Evolutionary conservation across 1,284 basidiomycete species (phyloP).

Genomic region (Trichosporon ovoides): DNA sequence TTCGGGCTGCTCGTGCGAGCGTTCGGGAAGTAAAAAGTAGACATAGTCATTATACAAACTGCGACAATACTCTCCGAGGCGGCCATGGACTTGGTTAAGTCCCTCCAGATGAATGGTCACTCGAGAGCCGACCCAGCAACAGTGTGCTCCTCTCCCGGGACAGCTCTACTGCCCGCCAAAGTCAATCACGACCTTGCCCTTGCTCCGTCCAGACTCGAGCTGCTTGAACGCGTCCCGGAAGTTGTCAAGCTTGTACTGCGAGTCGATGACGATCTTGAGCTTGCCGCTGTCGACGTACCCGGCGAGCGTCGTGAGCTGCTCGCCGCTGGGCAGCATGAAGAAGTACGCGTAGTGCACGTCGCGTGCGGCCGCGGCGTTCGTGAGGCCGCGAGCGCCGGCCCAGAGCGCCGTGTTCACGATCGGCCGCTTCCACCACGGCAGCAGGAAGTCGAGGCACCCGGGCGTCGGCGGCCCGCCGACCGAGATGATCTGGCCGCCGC

Average conservation of each 20-base stretch:
- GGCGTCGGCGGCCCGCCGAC: constrained; percentile 15
- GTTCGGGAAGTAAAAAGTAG: too few species aligned
- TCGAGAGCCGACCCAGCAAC: too few species aligned
- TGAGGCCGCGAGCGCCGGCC: background rate
- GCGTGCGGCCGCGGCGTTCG: background rate
- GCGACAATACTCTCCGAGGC: too few species aligned
- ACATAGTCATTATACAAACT: too few species aligned
- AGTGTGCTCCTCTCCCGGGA: too few species aligned
- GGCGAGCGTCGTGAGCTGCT: constrained; percentile 13
- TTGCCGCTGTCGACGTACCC: constrained; percentile 15
- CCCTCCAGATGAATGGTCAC: too few species aligned
- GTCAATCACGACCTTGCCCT: constrained; percentile 23
- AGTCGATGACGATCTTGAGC: constrained; percentile 17
- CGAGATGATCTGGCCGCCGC: constrained; percentile 17
- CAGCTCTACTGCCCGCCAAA: background rate
- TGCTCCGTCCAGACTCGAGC: constrained; percentile 17
- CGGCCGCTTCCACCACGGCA: constrained; percentile 5
- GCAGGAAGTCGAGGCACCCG: constrained; percentile 7
- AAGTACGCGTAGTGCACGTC: constrained; percentile 19
- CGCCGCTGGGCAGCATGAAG: constrained; percentile 21
- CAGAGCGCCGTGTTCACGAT: constrained; percentile 4
- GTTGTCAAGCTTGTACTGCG: constrained; percentile 9
- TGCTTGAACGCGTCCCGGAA: constrained; percentile 15
- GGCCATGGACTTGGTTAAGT: too few species aligned
- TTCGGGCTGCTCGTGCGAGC: too few species aligned